Conservation (phyloP, 805 yeast species). For the Yarrowia alimentaria region DNA sequence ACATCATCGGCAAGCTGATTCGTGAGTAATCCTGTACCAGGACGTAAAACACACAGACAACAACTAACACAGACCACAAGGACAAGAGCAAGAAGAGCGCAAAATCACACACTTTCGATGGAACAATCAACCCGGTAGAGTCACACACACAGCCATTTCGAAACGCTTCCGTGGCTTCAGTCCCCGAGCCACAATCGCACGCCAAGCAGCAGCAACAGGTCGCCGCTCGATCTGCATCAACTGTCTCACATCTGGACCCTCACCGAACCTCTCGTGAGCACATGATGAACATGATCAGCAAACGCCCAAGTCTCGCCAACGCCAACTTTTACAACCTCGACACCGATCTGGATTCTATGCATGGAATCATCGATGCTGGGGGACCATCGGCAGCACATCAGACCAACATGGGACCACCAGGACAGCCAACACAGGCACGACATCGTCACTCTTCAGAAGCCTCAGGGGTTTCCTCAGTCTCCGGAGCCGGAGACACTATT, state of each 20-base stretch:
- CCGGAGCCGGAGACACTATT: constrained; percentile 14
- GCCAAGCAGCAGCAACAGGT: not conserved
- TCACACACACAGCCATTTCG: constrained; percentile 7
- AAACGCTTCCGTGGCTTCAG: constrained; percentile 24
- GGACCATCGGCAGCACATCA: too few species aligned
- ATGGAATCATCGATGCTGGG: constrained; percentile 45
- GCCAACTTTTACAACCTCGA: constrained; percentile 40
- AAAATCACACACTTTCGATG: constrained; percentile 11
- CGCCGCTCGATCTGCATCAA: constrained; percentile 7
- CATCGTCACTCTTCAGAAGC: constrained; percentile 6
- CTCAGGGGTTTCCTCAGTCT: too few species aligned
- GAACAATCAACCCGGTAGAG: constrained; percentile 15
- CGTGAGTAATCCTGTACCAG: too few species aligned
- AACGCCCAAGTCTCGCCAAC: constrained; percentile 6
- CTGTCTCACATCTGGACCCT: constrained; percentile 20
- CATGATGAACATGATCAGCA: constrained; percentile 10
- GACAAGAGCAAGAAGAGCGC: constrained; percentile 20
- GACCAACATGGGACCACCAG: not conserved
- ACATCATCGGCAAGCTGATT: constrained; percentile 20
- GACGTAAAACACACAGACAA: too few species aligned
- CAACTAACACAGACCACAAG: constrained; percentile 23
- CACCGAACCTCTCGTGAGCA: constrained; percentile 11
- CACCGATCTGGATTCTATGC: constrained; percentile 51
- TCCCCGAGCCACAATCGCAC: constrained; percentile 12
- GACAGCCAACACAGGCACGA: not conserved